A percentile compares a stretch with the other conserved stretches of the same genome.
Evolutionary conservation across 352 stramenopile genomes (phyloP).

Genomic region (Globisporangium paddicum): DNA sequence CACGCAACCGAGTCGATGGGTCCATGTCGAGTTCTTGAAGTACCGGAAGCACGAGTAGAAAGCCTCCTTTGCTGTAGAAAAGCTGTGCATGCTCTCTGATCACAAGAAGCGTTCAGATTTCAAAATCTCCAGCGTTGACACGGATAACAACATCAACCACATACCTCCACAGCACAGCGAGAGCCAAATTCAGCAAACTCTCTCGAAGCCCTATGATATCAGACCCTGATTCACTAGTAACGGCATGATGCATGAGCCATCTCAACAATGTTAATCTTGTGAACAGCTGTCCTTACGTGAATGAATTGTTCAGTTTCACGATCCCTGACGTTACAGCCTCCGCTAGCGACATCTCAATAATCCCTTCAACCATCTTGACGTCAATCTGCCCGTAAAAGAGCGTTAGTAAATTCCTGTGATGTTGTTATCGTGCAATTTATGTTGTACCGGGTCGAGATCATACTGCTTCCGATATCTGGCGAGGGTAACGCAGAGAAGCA

Average conservation of each 20-base stretch:
- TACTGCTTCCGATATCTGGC: not conserved
- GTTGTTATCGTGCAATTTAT: not conserved
- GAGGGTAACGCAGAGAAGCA: not conserved
- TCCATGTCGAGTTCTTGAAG: not conserved
- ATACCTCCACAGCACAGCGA: conserved; percentile 26
- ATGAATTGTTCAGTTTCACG: not conserved
- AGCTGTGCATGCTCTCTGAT: conserved; percentile 1
- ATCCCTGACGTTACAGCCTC: conserved; percentile 1
- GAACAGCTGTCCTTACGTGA: not conserved
- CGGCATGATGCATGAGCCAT: not conserved
- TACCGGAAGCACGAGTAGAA: not conserved
- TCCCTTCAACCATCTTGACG: not conserved
- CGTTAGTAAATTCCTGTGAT: not conserved
- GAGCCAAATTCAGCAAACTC: conserved; percentile 16
- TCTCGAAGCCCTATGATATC: conserved; percentile 9
- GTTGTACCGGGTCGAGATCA: not conserved
- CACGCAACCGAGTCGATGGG: not conserved
- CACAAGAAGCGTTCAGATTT: not conserved
- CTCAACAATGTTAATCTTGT: not conserved
- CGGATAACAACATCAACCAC: not conserved
- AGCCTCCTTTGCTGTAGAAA: not conserved
- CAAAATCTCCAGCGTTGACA: too few species aligned
- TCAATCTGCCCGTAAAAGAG: not conserved
- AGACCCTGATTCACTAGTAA: conserved; percentile 11
- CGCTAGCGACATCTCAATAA: not conserved